Evolutionary conservation across 192 early-diverging fungal species (phyloP), one percentile per base, ranked within the genome.

Genomic region (Backusella luteola): DNA sequence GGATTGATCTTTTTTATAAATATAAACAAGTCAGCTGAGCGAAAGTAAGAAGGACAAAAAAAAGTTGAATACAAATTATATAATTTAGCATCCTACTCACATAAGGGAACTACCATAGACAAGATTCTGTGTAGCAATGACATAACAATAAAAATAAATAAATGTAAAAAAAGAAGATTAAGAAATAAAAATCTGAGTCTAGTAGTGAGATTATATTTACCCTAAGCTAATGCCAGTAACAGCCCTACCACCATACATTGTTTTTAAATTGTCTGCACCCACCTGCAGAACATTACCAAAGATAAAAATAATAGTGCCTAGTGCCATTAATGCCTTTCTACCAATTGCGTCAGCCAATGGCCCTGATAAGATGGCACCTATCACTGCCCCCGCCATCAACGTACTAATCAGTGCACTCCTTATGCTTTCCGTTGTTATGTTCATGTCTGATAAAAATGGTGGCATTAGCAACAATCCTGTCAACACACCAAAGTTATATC

Each of bases 351-450:
- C 81, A 46, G 92, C 89, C 5, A 93, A 81, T 73, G 85, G 85
- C 34, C 91, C 93, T 0, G 89, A 87, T 32, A 80, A 41, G 11
- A 95, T 79, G 7, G 94, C 89, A 1, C 91, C 91, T 46, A 91
- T 73, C 36, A 93, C 91, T 73, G 90, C 90, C 11, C 92, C 93
- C 5, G 90, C 84, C 4, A 87, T 89, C 41, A 93, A 86, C 19
- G 49, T 35, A 75, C 69, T 66, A 63, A 79, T 67, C 21, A 70
- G 36, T 39, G 69, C 29, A 39, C 53, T 63, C 19, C 41, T 66
- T 4, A 38, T 72, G 12, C 23, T 46, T 36, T 44, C 67, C 23
- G 41, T 39, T 7, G 23, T 29, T 19, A 78, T 72, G 4, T 69
- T 26, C 41, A 67, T 71, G 41, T 77, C 74, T 34, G 15, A 15